These are phyloP conservation scores for Ophiostoma sp. DNA, from an alignment of 2,329 filamentous ascomycete species.

Conservation along the genomic window DNA sequence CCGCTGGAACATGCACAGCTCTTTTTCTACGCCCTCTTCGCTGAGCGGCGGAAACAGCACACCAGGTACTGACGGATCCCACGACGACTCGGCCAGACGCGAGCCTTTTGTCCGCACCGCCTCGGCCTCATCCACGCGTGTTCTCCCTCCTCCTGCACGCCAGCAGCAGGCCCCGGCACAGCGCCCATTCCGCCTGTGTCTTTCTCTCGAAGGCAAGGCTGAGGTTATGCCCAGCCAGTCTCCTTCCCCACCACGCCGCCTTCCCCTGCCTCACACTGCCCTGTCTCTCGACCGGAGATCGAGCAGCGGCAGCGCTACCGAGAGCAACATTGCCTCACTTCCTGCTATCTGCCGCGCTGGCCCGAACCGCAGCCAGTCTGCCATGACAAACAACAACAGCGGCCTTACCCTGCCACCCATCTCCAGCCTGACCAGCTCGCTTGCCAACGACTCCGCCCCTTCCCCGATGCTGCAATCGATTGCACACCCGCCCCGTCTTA, in stretches of 20 bases:
- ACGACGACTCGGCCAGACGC: conserved; percentile 44
- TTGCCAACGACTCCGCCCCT: conserved; percentile 24
- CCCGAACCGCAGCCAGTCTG: conserved; percentile 67
- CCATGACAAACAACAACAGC: conserved; percentile 45
- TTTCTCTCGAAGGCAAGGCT: conserved; percentile 87
- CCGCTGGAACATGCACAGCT: conserved; percentile 51
- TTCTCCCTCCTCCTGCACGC: conserved; percentile 31
- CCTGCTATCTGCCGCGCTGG: conserved; percentile 47
- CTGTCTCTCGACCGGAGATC: background rate
- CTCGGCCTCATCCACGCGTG: conserved; percentile 35
- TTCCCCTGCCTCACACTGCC: conserved; percentile 41
- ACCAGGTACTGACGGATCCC: background rate
- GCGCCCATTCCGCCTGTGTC: conserved; percentile 63
- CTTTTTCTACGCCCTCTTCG: conserved; percentile 47
- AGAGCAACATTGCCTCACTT: conserved; percentile 42
- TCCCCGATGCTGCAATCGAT: conserved; percentile 22
- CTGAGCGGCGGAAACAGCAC: conserved; percentile 34
- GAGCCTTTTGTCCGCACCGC: conserved; percentile 39
- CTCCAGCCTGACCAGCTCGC: conserved; percentile 46
- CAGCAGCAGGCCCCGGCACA: conserved; percentile 28
- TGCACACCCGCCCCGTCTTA: conserved; percentile 43
- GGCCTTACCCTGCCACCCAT: conserved; percentile 55
- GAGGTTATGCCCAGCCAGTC: conserved; percentile 68
- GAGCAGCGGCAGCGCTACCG: conserved; percentile 15
- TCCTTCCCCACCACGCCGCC: conserved; percentile 59